These are phyloP conservation scores for Cymbopogon citratus DNA, from an alignment of 176 grass and related monocot species.

Conservation along the genomic window DNA sequence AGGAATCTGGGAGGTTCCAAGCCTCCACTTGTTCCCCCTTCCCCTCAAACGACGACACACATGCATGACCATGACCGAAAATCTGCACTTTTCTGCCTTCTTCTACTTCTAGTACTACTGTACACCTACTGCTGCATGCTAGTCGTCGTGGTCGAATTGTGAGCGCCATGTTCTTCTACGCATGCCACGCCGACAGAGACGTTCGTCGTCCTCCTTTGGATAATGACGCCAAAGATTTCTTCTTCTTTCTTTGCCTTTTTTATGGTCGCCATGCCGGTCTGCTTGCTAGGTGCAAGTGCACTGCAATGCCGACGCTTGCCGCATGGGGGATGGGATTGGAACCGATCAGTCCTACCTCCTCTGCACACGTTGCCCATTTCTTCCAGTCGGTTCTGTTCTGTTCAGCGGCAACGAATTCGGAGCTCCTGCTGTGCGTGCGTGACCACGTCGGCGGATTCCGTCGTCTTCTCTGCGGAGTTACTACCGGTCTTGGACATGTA, in stretches of 20 bases:
- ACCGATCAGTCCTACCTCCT: neutral
- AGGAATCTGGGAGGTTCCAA: slow-evolving; percentile 31
- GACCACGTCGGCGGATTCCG: neutral
- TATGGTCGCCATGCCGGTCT: neutral
- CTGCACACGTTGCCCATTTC: neutral
- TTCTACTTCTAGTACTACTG: neutral
- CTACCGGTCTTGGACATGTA: neutral
- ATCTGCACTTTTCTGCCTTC: neutral
- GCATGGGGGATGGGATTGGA: neutral
- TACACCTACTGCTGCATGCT: neutral
- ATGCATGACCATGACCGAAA: neutral
- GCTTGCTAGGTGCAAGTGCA: neutral
- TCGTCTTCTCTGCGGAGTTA: neutral
- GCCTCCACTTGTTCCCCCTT: slow-evolving; percentile 17
- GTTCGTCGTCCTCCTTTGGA: neutral
- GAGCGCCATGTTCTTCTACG: neutral
- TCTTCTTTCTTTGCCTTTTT: neutral
- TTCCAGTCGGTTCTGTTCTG: neutral
- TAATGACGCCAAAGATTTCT: neutral
- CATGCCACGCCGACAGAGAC: neutral
- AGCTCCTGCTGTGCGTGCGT: neutral
- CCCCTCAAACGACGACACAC: neutral
- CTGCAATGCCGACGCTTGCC: neutral
- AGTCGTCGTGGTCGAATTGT: neutral
- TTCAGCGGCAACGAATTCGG: too few species aligned